Evolutionary conservation across 2,329 filamentous ascomycete species (phyloP).

Genomic region (Colletotrichum musicola): DNA sequence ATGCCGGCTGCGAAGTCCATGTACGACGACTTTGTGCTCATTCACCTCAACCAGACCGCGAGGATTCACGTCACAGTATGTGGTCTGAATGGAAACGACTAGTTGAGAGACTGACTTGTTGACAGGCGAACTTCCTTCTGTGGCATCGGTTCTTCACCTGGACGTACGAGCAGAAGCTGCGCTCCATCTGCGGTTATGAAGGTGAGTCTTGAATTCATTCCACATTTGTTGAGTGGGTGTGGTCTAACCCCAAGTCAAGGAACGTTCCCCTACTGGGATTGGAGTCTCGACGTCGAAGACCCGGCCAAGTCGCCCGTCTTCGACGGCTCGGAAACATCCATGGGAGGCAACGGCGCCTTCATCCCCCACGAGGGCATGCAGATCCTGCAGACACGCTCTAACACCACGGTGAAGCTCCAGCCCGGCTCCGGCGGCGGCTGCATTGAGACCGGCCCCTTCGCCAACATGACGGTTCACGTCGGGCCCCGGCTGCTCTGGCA

Average conservation of each 20-base stretch:
- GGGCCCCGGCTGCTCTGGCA: conserved; percentile 46
- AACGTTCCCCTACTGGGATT: conserved; percentile 38
- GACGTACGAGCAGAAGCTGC: conserved; percentile 41
- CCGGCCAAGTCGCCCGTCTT: conserved; percentile 52
- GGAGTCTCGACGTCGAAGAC: conserved; percentile 41
- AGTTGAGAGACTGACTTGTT: background rate
- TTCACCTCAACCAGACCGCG: conserved; percentile 36
- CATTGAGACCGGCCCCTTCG: conserved; percentile 52
- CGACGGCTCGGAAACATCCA: conserved; percentile 53
- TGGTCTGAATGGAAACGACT: background rate
- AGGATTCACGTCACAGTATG: conserved; percentile 33
- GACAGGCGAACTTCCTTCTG: conserved; percentile 36
- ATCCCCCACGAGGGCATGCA: conserved; percentile 43
- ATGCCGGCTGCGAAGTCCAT: conserved; percentile 26
- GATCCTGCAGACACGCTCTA: conserved; percentile 7
- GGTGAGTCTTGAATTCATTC: conserved; percentile 17
- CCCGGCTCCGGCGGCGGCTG: conserved; percentile 64
- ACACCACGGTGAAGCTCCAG: conserved; percentile 48
- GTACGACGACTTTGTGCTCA: conserved; percentile 40
- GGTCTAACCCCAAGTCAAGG: conserved; percentile 4
- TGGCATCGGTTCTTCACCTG: conserved; percentile 43
- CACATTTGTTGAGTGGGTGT: background rate
- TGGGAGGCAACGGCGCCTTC: conserved; percentile 54
- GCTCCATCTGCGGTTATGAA: conserved; percentile 42
- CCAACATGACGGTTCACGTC: conserved; percentile 54